Conservation (phyloP, 2,329 filamentous ascomycete genomes). For the Fusarium paranaense region DNA sequence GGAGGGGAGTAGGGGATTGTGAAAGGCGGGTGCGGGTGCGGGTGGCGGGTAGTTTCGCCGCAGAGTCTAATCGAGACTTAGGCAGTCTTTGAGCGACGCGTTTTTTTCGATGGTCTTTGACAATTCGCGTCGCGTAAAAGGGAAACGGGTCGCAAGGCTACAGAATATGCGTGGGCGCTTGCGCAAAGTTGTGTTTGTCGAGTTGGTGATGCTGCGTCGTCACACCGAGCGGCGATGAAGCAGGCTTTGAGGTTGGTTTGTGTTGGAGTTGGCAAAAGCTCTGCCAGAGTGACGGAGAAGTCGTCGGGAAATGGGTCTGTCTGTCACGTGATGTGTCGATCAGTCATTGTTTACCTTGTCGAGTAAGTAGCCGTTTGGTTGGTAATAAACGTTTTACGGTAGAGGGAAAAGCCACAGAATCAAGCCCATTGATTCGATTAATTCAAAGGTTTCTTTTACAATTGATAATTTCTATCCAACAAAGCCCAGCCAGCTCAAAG, state of each 20-base stretch:
- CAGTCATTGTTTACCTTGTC: constrained; percentile 21
- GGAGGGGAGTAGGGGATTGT: constrained; percentile 7
- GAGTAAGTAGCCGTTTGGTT: constrained; percentile 8
- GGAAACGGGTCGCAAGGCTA: constrained; percentile 32
- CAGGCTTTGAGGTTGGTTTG: constrained; percentile 35
- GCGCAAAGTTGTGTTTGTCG: constrained; percentile 22
- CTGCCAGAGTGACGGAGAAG: constrained; percentile 42
- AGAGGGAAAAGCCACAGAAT: background rate
- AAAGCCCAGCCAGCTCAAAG: background rate
- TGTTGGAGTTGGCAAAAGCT: constrained; percentile 43
- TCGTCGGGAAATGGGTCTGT: constrained; percentile 45
- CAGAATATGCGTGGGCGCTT: constrained; percentile 3
- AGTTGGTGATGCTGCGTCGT: constrained; percentile 30
- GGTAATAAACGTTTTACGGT: constrained; percentile 13
- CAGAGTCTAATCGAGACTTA: constrained; percentile 25
- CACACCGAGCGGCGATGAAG: constrained; percentile 32
- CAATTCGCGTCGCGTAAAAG: constrained; percentile 44
- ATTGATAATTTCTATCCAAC: constrained; percentile 9
- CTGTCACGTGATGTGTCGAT: constrained; percentile 43
- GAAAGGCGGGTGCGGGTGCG: background rate
- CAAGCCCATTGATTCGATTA: background rate
- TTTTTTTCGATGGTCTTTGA: constrained; percentile 24
- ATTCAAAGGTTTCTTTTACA: background rate
- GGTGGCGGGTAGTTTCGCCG: constrained; percentile 40
- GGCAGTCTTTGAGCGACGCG: constrained; percentile 39